These are phyloP conservation scores for Thinopyrum elongatum DNA, from an alignment of 176 grass and related monocot species.

Conservation along the genomic window DNA sequence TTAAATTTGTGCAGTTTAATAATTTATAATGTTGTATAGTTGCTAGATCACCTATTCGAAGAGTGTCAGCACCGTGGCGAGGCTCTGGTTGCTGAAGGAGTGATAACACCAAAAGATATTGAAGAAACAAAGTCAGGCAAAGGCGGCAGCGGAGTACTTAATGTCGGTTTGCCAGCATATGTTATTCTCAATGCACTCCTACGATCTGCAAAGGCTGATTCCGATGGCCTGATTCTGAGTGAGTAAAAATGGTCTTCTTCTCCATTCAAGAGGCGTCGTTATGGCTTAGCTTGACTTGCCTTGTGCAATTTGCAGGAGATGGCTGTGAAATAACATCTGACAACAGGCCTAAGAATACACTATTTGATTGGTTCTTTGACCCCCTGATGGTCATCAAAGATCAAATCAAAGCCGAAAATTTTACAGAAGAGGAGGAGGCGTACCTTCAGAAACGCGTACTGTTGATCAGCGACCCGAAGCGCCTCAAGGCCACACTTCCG, in stretches of 20 bases:
- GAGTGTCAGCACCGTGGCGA: conserved; percentile 75
- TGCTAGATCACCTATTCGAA: conserved; percentile 72
- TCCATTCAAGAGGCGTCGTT: background rate
- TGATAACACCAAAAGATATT: conserved; percentile 74
- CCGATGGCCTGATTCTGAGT: conserved; percentile 72
- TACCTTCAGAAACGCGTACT: conserved; percentile 73
- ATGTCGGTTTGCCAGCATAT: conserved; percentile 85
- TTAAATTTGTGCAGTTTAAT: background rate
- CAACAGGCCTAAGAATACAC: conserved; percentile 63
- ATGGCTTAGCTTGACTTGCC: conserved; percentile 14
- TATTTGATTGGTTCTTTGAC: conserved; percentile 96
- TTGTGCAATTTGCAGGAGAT: conserved; percentile 56
- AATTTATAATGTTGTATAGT: conserved; percentile 50
- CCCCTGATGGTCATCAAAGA: conserved; percentile 93
- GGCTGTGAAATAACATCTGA: conserved; percentile 70
- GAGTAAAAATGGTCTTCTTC: conserved; percentile 41
- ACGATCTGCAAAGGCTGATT: conserved; percentile 59
- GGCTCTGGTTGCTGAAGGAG: conserved; percentile 67
- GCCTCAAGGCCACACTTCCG: conserved; percentile 52
- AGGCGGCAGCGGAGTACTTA: conserved; percentile 49
- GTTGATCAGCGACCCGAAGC: conserved; percentile 64
- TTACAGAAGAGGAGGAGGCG: conserved; percentile 75
- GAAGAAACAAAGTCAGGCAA: conserved; percentile 75
- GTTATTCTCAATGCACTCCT: conserved; percentile 75
- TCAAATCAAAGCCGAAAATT: conserved; percentile 82